These are phyloP conservation scores for Lactarius vividus DNA, from an alignment of 768 basidiomycete genomes.

Conservation along the genomic window DNA sequence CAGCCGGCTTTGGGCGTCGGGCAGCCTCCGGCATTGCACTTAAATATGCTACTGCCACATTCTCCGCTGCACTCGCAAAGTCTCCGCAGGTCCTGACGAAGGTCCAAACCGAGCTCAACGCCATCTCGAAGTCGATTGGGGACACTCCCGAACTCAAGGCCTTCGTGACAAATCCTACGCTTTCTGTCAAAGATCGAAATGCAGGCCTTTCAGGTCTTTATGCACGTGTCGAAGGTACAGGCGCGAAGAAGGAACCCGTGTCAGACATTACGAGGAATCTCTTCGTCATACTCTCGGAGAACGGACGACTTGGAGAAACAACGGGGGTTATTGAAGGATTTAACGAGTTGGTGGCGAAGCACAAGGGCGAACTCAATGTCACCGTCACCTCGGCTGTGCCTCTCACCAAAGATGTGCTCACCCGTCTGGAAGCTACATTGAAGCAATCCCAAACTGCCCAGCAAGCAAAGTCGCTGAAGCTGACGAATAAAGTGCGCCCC, in stretches of 20 bases:
- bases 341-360: constrained; percentile 80
- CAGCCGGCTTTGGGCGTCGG: constrained; percentile 58
- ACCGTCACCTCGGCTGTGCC: constrained; percentile 85
- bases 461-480: constrained; percentile 82
- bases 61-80: constrained; percentile 76
- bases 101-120: constrained; percentile 80
- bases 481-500: constrained; percentile 80
- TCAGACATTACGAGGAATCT: constrained; percentile 92
- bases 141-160: constrained; percentile 58
- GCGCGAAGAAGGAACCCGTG: constrained; percentile 67
- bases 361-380: constrained; percentile 92
- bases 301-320: constrained; percentile 85
- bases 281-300: constrained; percentile 85
- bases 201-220: constrained; percentile 67
- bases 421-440: constrained; percentile 78
- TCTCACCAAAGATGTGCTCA: constrained; percentile 71
- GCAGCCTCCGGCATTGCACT: constrained; percentile 73
- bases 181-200: constrained; percentile 74
- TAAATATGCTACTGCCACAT: constrained; percentile 84
- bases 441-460: constrained; percentile 85
- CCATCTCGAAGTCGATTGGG: constrained; percentile 68
- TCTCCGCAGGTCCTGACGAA: constrained; percentile 80
- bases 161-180: constrained; percentile 89
- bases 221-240: constrained; percentile 58
- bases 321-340: constrained; percentile 88